Evolutionary conservation across 202 grass and related monocot genomes (phyloP).

Genomic region (Dendrocalamus latiflorus): DNA sequence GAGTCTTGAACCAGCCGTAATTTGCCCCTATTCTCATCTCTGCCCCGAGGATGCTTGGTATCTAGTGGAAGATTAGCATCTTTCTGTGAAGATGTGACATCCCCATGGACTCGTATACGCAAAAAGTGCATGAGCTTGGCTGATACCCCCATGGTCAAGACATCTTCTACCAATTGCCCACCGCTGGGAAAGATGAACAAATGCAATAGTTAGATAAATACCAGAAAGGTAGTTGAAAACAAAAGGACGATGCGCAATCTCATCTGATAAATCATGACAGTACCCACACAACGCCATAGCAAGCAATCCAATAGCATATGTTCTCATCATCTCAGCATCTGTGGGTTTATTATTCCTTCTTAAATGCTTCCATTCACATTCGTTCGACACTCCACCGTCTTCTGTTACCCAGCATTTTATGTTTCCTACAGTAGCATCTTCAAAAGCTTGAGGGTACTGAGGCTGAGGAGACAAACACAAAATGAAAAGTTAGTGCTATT

Average conservation of each 20-base stretch:
- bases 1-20: slow-evolving; percentile 36
- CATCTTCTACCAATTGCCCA: slow-evolving; percentile 74
- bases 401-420: slow-evolving; percentile 73
- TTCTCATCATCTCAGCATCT: slow-evolving; percentile 66
- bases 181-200: slow-evolving; percentile 37
- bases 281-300: slow-evolving; percentile 77
- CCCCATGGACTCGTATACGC: too few species aligned
- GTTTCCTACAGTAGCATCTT: slow-evolving; percentile 71
- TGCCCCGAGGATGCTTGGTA: too few species aligned
- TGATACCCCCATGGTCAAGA: slow-evolving; percentile 72
- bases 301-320: slow-evolving; percentile 80
- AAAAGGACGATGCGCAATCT: background rate
- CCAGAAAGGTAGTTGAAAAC: background rate
- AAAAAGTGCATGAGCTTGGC: slow-evolving; percentile 90
- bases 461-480: slow-evolving; percentile 25
- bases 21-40: too few species aligned
- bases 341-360: slow-evolving; percentile 61
- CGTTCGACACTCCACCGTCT: slow-evolving; percentile 40
- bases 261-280: slow-evolving; percentile 1
- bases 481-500: slow-evolving; percentile 1
- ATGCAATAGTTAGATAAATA: background rate
- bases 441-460: slow-evolving; percentile 76
- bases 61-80: too few species aligned
- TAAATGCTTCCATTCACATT: slow-evolving; percentile 61
- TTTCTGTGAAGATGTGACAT: too few species aligned